These are phyloP conservation scores for Rhizopus microsporus DNA, from an alignment of 371 early-diverging fungal species.

Conservation along the genomic window DNA sequence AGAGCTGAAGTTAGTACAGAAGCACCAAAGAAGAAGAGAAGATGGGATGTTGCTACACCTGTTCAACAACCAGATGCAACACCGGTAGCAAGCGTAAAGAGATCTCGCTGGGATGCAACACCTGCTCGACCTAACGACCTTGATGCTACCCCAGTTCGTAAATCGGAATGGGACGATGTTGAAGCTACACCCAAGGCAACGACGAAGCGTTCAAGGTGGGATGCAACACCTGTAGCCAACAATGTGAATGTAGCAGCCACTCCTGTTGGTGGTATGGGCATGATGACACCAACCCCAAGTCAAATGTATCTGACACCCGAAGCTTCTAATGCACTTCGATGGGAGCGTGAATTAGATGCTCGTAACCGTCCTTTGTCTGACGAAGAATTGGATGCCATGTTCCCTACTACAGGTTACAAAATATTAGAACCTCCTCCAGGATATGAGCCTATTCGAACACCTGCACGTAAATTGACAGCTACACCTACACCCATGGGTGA, in stretches of 20 bases:
- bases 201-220: constrained; percentile 77
- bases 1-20: constrained; percentile 32
- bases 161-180: constrained; percentile 59
- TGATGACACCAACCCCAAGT: constrained; percentile 78
- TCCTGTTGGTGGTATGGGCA: constrained; percentile 72
- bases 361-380: constrained; percentile 88
- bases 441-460: constrained; percentile 94
- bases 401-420: constrained; percentile 90
- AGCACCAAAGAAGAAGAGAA: constrained; percentile 63
- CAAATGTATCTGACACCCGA: constrained; percentile 76
- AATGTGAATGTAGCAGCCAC: constrained; percentile 50
- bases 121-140: constrained; percentile 59
- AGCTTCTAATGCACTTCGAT: constrained; percentile 70
- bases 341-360: constrained; percentile 84
- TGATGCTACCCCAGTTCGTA: constrained; percentile 25
- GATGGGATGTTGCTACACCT: constrained; percentile 90
- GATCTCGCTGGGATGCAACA: constrained; percentile 87
- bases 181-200: constrained; percentile 62
- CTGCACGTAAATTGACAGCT: constrained; percentile 91
- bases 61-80: constrained; percentile 68
- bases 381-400: constrained; percentile 92
- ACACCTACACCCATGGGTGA: constrained; percentile 91
- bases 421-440: constrained; percentile 88
- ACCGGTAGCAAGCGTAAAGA: constrained; percentile 47
- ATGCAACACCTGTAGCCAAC: constrained; percentile 73